These are phyloP conservation scores for Ophiobolus disseminans DNA, from an alignment of 2,329 filamentous ascomycete species.

Conservation along the genomic window DNA sequence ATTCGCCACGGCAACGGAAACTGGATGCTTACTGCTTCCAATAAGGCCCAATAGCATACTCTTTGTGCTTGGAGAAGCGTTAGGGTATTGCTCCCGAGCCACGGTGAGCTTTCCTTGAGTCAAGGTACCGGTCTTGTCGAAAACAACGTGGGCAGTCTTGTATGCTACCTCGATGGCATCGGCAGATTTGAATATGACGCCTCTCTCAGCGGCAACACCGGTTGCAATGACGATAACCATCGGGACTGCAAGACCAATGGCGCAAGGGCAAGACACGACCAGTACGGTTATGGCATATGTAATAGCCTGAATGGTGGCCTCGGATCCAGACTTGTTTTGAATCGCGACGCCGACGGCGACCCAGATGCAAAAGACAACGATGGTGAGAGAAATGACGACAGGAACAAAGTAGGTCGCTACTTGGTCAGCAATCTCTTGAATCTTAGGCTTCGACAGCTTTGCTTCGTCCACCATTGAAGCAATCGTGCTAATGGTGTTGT, in stretches of 20 bases:
- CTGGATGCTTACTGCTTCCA: conserved; percentile 57
- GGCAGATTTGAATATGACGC: conserved; percentile 74
- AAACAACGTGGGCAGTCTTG: conserved; percentile 70
- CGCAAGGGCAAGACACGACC: conserved; percentile 81
- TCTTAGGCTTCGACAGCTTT: conserved; percentile 69
- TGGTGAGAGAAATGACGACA: conserved; percentile 63
- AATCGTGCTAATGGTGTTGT: conserved; percentile 76
- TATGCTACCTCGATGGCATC: conserved; percentile 67
- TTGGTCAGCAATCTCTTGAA: conserved; percentile 72
- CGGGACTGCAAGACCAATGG: conserved; percentile 76
- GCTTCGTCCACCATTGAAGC: conserved; percentile 75
- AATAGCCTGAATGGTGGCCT: conserved; percentile 66
- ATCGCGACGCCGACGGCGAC: conserved; percentile 62
- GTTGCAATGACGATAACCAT: conserved; percentile 80
- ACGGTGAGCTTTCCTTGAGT: conserved; percentile 64
- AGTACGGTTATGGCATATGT: conserved; percentile 76
- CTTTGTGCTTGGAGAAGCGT: conserved; percentile 3
- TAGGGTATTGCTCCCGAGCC: conserved; percentile 34
- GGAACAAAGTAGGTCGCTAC: conserved; percentile 76
- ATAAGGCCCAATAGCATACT: conserved; percentile 50
- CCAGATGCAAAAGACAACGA: conserved; percentile 70
- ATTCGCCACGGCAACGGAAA: conserved; percentile 57
- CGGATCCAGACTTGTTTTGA: conserved; percentile 46
- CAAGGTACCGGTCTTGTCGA: conserved; percentile 82
- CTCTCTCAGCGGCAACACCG: conserved; percentile 68